Conservation (phyloP, 1,284 basidiomycete species). For the Agroathelia rolfsii region DNA sequence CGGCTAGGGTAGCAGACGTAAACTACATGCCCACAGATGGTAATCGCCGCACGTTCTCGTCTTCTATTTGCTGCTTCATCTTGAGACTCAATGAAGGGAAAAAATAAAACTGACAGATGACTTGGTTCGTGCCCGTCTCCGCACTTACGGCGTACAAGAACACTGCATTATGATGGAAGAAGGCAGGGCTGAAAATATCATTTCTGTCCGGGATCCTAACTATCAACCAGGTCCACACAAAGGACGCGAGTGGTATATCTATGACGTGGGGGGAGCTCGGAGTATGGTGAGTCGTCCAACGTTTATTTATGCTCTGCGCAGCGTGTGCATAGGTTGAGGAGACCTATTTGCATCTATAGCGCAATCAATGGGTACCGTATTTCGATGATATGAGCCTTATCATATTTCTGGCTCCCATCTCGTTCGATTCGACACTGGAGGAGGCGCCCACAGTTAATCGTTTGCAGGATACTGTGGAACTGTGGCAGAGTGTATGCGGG, state of each 20-base stretch:
- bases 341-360: conserved; percentile 21
- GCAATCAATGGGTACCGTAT: conserved; percentile 54
- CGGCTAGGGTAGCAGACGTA: conserved; percentile 40
- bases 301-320: background rate
- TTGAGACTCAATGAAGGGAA: no score
- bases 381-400: conserved; percentile 43
- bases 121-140: conserved; percentile 54
- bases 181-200: conserved; percentile 20
- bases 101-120: conserved; percentile 38
- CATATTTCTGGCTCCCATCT: conserved; percentile 41
- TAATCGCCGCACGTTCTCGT: conserved; percentile 14
- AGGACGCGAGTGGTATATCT: conserved; percentile 53
- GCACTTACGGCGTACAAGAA: conserved; percentile 62
- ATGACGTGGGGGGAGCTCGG: conserved; percentile 58
- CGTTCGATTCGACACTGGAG: conserved; percentile 38
- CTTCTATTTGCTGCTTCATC: conserved; percentile 4
- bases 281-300: conserved; percentile 30
- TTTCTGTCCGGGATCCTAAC: conserved; percentile 12
- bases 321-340: background rate
- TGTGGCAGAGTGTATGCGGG: conserved; percentile 55
- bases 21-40: conserved; percentile 52
- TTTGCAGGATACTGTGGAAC: conserved; percentile 46
- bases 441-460: conserved; percentile 34
- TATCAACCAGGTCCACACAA: conserved; percentile 17
- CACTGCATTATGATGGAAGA: conserved; percentile 47